Evolutionary conservation across 2,329 filamentous ascomycete genomes (phyloP).

Genomic region (Microcyclosporella mali): DNA sequence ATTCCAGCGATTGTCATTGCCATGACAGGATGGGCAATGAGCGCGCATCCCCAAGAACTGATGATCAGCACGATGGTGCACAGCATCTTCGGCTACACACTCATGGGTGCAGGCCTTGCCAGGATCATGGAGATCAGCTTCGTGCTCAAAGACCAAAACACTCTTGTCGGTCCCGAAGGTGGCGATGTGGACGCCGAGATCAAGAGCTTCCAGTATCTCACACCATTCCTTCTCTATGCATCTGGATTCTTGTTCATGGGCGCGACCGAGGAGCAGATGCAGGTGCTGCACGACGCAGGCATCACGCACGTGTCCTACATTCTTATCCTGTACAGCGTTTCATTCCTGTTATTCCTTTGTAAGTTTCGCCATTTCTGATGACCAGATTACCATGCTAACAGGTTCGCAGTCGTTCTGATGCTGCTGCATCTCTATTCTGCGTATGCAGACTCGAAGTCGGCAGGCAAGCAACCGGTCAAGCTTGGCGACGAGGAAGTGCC

Average conservation of each 20-base stretch:
- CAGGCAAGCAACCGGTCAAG: slow-evolving; percentile 32
- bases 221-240: slow-evolving; percentile 64
- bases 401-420: slow-evolving; percentile 62
- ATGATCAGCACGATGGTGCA: slow-evolving; percentile 84
- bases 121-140: slow-evolving; percentile 90
- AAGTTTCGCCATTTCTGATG: slow-evolving; percentile 31
- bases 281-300: slow-evolving; percentile 62
- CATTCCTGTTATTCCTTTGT: slow-evolving; percentile 86
- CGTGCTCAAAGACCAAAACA: slow-evolving; percentile 65
- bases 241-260: slow-evolving; percentile 97
- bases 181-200: slow-evolving; percentile 32
- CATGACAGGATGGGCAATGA: slow-evolving; percentile 94
- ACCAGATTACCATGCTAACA: not conserved
- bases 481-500: slow-evolving; percentile 26
- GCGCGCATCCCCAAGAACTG: slow-evolving; percentile 76
- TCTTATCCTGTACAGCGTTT: slow-evolving; percentile 81
- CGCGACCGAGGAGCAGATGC: slow-evolving; percentile 94
- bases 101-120: slow-evolving; percentile 81
- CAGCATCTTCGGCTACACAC: slow-evolving; percentile 82
- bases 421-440: slow-evolving; percentile 79
- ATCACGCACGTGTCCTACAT: slow-evolving; percentile 90
- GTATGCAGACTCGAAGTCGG: slow-evolving; percentile 40
- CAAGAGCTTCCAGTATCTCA: slow-evolving; percentile 46
- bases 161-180: slow-evolving; percentile 23
- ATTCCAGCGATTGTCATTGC: slow-evolving; percentile 86